phyloP scores from a whole-genome alignment of 441 rosid species.

The Macaranga tanarius region DNA sequence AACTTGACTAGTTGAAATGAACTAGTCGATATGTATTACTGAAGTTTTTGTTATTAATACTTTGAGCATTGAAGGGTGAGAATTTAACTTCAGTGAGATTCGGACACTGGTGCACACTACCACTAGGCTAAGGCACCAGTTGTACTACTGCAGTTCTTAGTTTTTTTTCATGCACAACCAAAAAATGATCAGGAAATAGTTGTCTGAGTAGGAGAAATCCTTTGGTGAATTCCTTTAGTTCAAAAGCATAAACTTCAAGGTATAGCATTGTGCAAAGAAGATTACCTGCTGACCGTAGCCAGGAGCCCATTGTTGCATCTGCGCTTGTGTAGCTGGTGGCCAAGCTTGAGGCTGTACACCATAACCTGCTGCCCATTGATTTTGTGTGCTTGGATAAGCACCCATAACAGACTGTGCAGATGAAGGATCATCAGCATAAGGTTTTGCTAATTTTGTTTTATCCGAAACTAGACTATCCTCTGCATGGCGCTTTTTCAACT shows the following conservation, averaged over 20 bases:
- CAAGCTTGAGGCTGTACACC: slow-evolving; percentile 85
- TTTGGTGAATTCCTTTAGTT: neutral
- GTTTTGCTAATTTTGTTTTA: slow-evolving; percentile 68
- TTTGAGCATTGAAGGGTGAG: too few species aligned
- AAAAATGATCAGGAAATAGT: neutral
- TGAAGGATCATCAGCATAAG: slow-evolving; percentile 52
- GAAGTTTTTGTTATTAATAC: too few species aligned
- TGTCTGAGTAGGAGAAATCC: neutral
- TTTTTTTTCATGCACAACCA: neutral
- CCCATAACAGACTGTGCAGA: slow-evolving; percentile 63
- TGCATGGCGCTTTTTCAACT: slow-evolving; percentile 75
- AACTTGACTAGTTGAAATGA: neutral
- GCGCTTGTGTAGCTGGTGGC: slow-evolving; percentile 73
- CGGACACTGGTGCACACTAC: too few species aligned
- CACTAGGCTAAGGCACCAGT: neutral
- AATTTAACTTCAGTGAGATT: too few species aligned
- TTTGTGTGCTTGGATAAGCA: slow-evolving; percentile 68
- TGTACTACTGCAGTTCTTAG: neutral
- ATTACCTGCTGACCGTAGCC: slow-evolving; percentile 75
- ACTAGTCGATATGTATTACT: neutral
- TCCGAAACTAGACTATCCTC: slow-evolving; percentile 83
- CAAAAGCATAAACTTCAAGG: neutral
- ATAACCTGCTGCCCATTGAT: slow-evolving; percentile 86
- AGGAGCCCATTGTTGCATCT: slow-evolving; percentile 74
- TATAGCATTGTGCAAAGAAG: neutral